These are phyloP conservation scores for Rhodotorula diobovata DNA, from an alignment of 768 basidiomycete species.

Conservation along the genomic window DNA sequence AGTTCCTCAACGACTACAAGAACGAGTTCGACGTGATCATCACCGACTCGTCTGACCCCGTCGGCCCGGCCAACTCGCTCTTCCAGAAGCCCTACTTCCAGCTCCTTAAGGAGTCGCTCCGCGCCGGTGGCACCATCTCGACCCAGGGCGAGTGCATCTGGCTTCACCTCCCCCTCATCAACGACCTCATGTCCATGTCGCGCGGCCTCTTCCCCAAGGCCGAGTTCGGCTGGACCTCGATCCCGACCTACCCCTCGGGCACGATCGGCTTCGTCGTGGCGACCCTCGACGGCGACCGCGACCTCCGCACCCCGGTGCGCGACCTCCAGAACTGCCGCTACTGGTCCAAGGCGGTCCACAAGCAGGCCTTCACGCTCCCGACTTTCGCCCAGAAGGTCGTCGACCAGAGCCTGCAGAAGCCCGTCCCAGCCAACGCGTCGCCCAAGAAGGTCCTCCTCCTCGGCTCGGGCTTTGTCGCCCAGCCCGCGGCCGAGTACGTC, in stretches of 20 bases:
- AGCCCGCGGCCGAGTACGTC: constrained; percentile 93
- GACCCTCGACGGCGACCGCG: constrained; percentile 65
- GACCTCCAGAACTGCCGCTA: constrained; percentile 63
- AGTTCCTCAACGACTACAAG: constrained; percentile 84
- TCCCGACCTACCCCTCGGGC: constrained; percentile 97
- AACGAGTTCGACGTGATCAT: constrained; percentile 89
- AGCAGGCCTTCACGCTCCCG: constrained; percentile 80
- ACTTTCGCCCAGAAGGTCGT: constrained; percentile 76
- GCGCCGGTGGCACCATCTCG: constrained; percentile 84
- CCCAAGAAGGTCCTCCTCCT: constrained; percentile 73
- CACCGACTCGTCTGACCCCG: constrained; percentile 97
- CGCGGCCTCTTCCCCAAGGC: constrained; percentile 69
- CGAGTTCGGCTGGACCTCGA: constrained; percentile 91
- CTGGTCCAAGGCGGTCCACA: constrained; percentile 78
- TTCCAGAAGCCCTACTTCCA: constrained; percentile 98
- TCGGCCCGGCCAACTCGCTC: constrained; percentile 86
- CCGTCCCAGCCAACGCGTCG: constrained; percentile 43
- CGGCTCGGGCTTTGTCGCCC: constrained; percentile 90
- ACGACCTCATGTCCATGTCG: constrained; percentile 65
- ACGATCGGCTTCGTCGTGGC: constrained; percentile 93
- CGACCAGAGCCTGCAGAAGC: constrained; percentile 48
- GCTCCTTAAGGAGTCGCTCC: constrained; percentile 81
- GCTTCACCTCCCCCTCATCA: constrained; percentile 85
- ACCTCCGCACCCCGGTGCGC: constrained; percentile 69
- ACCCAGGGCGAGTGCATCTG: constrained; percentile 95